Conservation (phyloP, 768 basidiomycete genomes). For the Xanthoconium stramineum region DNA sequence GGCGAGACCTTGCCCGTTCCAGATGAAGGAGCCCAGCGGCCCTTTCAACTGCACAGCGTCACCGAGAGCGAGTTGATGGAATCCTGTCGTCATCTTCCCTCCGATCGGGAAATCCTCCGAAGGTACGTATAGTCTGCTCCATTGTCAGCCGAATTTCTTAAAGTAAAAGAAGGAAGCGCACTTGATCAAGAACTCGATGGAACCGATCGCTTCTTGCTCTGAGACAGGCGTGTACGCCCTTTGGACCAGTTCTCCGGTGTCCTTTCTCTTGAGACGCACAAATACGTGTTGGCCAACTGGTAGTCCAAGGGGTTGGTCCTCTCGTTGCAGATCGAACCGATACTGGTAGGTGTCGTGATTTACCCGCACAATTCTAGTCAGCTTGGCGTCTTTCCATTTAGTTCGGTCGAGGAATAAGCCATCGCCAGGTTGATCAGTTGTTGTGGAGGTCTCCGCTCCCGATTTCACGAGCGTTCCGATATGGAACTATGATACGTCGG, state of each 20-base stretch:
- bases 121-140: slow-evolving; percentile 43
- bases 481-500: slow-evolving; percentile 35
- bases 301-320: slow-evolving; percentile 46
- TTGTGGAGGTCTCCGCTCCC: neutral
- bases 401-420: slow-evolving; percentile 41
- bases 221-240: slow-evolving; percentile 64
- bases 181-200: slow-evolving; percentile 55
- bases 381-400: slow-evolving; percentile 46
- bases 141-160: slow-evolving; percentile 4
- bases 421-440: slow-evolving; percentile 3
- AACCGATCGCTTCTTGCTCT: slow-evolving; percentile 37
- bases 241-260: slow-evolving; percentile 45
- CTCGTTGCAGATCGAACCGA: slow-evolving; percentile 43
- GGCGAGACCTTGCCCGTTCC: slow-evolving; percentile 41
- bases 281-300: slow-evolving; percentile 61
- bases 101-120: slow-evolving; percentile 36
- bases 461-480: slow-evolving; percentile 45
- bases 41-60: slow-evolving; percentile 57
- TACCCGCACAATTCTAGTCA: slow-evolving; percentile 36
- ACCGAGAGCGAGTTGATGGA: slow-evolving; percentile 44
- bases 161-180: slow-evolving; percentile 16
- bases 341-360: slow-evolving; percentile 51
- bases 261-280: slow-evolving; percentile 43
- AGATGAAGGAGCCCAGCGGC: slow-evolving; percentile 55
- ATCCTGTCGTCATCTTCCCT: slow-evolving; percentile 51